Conservation (phyloP, 2,329 filamentous ascomycete genomes). For the Calonectria naviculata region DNA sequence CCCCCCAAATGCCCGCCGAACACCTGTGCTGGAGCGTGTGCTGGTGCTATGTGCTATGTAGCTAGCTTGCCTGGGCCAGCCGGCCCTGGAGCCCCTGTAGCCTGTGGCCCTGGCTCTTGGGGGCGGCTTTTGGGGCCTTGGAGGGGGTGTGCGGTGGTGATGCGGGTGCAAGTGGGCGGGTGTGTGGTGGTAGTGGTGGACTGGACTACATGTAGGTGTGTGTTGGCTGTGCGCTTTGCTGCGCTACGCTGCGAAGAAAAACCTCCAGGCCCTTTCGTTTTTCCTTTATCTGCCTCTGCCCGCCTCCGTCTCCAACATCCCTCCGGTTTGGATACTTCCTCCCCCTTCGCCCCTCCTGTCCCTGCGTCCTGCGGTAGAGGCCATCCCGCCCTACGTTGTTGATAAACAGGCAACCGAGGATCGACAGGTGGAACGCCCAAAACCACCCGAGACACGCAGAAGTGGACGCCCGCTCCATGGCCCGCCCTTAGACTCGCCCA, state of each 20-base stretch:
- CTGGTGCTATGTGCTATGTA: background rate
- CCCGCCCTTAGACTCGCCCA: constrained; percentile 14
- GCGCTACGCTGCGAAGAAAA: constrained; percentile 6
- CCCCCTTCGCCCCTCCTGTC: background rate
- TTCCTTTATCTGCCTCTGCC: constrained; percentile 18
- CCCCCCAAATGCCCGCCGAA: constrained; percentile 5
- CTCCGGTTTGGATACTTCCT: constrained; percentile 2
- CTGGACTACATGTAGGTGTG: constrained; percentile 1
- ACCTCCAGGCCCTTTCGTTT: constrained; percentile 1
- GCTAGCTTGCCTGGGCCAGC: background rate
- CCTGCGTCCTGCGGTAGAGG: constrained; percentile 8
- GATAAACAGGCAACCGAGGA: constrained; percentile 12
- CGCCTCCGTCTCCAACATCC: constrained; percentile 8
- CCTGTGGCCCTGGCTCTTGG: background rate
- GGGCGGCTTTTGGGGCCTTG: background rate
- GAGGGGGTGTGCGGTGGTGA: background rate
- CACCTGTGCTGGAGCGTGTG: constrained; percentile 2
- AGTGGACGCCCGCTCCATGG: constrained; percentile 12
- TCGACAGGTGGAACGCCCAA: background rate
- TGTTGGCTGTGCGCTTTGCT: background rate
- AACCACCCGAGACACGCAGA: constrained; percentile 3
- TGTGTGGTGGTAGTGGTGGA: background rate
- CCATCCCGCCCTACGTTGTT: constrained; percentile 10
- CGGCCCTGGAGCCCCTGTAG: background rate
- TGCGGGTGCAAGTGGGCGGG: constrained; percentile 1